These are phyloP conservation scores for Ogataea nonfermentans DNA, from an alignment of 805 yeast species.

Conservation along the genomic window DNA sequence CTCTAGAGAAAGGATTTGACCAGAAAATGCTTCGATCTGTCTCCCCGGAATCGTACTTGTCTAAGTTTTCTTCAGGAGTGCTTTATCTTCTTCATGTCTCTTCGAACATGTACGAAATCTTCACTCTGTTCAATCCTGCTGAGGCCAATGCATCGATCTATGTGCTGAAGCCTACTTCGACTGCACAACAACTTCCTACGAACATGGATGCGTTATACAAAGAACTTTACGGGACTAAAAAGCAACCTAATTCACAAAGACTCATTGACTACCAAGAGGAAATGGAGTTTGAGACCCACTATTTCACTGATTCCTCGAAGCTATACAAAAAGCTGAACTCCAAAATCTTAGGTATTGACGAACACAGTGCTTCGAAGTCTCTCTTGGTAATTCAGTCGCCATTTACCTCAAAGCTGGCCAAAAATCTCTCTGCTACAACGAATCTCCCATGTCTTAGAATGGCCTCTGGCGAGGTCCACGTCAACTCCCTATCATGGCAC, in stretches of 20 bases:
- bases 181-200: conserved; percentile 63
- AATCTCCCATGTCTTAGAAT: conserved; percentile 65
- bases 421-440: conserved; percentile 43
- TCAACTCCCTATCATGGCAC: conserved; percentile 86
- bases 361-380: conserved; percentile 63
- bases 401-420: conserved; percentile 44
- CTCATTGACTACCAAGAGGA: conserved; percentile 53
- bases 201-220: conserved; percentile 53
- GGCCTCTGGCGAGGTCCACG: conserved; percentile 52
- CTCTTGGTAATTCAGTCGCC: conserved; percentile 77
- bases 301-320: conserved; percentile 53
- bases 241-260: conserved; percentile 42
- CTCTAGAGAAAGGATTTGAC: conserved; percentile 82
- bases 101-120: conserved; percentile 74
- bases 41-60: conserved; percentile 52
- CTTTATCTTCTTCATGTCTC: conserved; percentile 67
- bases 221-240: conserved; percentile 50
- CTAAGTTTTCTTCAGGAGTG: conserved; percentile 52
- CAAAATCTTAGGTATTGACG: conserved; percentile 52
- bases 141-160: conserved; percentile 48
- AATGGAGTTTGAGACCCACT: conserved; percentile 52
- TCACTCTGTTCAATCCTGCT: conserved; percentile 65
- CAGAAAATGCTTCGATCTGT: conserved; percentile 49
- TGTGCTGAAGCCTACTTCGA: conserved; percentile 64
- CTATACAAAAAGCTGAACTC: conserved; percentile 59